Conservation (phyloP, 176 grass and related monocot genomes). For the Oryza meyeriana region DNA sequence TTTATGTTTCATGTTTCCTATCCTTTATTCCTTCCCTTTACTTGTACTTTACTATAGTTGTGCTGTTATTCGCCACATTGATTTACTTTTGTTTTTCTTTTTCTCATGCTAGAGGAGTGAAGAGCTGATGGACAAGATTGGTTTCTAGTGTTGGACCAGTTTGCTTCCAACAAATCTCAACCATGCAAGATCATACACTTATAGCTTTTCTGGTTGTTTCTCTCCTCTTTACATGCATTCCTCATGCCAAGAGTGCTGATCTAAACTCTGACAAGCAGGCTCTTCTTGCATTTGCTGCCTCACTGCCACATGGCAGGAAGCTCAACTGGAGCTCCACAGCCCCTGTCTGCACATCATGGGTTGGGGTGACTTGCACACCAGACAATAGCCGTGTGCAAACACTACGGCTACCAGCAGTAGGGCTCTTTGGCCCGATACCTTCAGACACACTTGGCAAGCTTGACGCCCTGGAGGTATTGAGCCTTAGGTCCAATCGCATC, state of each 20-base stretch:
- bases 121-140: constrained; percentile 23
- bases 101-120: constrained; percentile 33
- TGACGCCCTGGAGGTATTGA: constrained; percentile 86
- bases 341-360: constrained; percentile 83
- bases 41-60: background rate
- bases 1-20: constrained; percentile 43
- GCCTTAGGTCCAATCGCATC: constrained; percentile 87
- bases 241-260: constrained; percentile 55
- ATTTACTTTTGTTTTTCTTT: constrained; percentile 30
- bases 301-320: constrained; percentile 78
- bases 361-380: constrained; percentile 77
- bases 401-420: constrained; percentile 73
- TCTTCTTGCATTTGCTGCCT: constrained; percentile 83
- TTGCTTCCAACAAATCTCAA: constrained; percentile 27
- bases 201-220: constrained; percentile 32
- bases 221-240: constrained; percentile 51
- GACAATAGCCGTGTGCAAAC: constrained; percentile 64
- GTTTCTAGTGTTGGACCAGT: background rate
- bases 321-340: constrained; percentile 72
- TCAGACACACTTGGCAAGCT: constrained; percentile 80
- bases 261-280: constrained; percentile 75
- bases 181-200: constrained; percentile 40
- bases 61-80: background rate
- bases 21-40: constrained; percentile 1
- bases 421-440: constrained; percentile 79